Evolutionary conservation across 2,329 filamentous ascomycete species (phyloP), one percentile per base, ranked within the genome.

Genomic region (Periconia macrospinosa): DNA sequence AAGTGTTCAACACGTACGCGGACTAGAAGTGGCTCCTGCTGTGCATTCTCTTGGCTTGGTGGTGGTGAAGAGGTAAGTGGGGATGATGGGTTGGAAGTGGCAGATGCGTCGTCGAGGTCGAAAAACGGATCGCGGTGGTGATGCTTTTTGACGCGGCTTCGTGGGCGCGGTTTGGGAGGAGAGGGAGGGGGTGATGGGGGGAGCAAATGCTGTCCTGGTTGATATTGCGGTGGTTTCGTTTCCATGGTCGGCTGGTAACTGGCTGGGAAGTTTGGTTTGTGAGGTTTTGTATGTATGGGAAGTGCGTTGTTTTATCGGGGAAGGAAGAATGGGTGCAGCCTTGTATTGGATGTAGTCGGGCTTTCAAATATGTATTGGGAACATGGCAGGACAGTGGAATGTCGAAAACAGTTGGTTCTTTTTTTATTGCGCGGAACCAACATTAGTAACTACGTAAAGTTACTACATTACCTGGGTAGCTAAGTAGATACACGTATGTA

Each of bases 101-200:
- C 59, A 10, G 30, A 27, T 30, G 56, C 43, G 27, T 52, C 55
- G 30, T 62, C 62, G 20, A 74, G 64, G 30, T 69, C 58, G 41
- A 67, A 60, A 52, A 74, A 72, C 1, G 68, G 66, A 23, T 73
- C 69, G 23, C 35, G 30, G 9, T 33, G n/a, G 23, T 45, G 13
- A n/a, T 17, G 46, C 20, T 49, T 49, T 40, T 62, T 62, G 53
- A 67, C 67, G 47, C 60, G 69, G 19, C 53, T 58, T 20, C 59
- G 53, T 14, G 52, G 58, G 18, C 59, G 56, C 13, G 60, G 50
- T 10, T 54, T 44, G 27, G 62, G 61, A n/a, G 69, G 66, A 27
- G 65, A 69, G 40, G 63, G 67, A 8, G 67, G 68, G 14, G 68
- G 68, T 45, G 62, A 67, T 23, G 62, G 67, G 3, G 66, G 63